Evolutionary conservation across 176 grass and related monocot species (phyloP).

Genomic region (Rhynchospora pubera): DNA sequence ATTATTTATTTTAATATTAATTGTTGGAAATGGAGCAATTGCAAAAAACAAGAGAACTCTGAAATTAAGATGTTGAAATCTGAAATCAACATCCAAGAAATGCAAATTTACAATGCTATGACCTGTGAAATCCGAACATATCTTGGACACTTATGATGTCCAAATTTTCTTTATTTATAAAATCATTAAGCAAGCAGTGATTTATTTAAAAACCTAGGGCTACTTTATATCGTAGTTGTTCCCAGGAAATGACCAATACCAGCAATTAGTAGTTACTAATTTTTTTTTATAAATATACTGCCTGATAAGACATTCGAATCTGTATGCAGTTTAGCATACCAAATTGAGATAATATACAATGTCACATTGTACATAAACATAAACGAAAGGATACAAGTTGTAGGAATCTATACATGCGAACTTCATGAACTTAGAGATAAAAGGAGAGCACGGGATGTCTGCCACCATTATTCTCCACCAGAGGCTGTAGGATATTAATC

Average conservation of each 20-base stretch:
- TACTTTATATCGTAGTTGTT: background rate
- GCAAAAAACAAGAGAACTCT: too few relatives aligned
- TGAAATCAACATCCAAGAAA: too few relatives aligned
- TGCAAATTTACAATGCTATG: too few relatives aligned
- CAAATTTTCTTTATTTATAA: too few relatives aligned
- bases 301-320: background rate
- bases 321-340: background rate
- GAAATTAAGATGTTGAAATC: too few relatives aligned
- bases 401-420: background rate
- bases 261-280: background rate
- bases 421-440: background rate
- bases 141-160: too few relatives aligned
- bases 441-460: slow-evolving; percentile 17
- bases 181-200: too few relatives aligned
- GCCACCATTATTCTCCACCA: slow-evolving; percentile 29
- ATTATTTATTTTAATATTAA: too few relatives aligned
- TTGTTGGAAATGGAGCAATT: too few relatives aligned
- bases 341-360: background rate
- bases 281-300: background rate
- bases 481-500: slow-evolving; percentile 50
- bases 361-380: background rate
- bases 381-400: background rate
- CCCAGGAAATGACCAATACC: background rate
- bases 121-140: too few relatives aligned
- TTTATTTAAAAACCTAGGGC: too few relatives aligned